Evolutionary conservation across 345 rosid genomes (phyloP).

Genomic region (Moricandia arvensis): DNA sequence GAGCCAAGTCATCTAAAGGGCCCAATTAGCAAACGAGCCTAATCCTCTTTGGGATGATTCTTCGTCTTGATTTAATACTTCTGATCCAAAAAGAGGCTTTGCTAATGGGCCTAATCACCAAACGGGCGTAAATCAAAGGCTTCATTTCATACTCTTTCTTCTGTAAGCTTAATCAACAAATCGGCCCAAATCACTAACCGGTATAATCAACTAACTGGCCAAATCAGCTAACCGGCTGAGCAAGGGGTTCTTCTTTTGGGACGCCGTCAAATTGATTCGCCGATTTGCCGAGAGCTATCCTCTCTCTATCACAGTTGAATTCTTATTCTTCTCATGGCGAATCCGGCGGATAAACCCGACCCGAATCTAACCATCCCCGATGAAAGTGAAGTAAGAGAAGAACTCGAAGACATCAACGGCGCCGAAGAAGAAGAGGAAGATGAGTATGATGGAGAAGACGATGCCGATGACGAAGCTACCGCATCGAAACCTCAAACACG

Average conservation of each 20-base stretch:
- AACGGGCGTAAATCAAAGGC: no score
- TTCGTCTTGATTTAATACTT: no score
- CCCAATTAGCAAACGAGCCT: not conserved
- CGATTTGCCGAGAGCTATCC: conserved; percentile 15
- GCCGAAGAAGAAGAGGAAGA: conserved; percentile 33
- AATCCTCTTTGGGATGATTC: no score
- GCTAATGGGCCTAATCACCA: no score
- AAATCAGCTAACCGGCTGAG: not conserved
- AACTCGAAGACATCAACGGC: conserved; percentile 12
- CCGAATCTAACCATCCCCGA: not conserved
- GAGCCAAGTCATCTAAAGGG: not conserved
- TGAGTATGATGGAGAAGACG: conserved; percentile 42
- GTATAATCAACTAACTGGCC: not conserved
- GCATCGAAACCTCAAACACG: conserved; percentile 26
- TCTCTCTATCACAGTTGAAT: conserved; percentile 1
- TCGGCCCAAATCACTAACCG: not conserved
- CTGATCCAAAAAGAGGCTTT: no score
- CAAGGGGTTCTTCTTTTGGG: conserved; percentile 6
- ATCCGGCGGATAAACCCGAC: conserved; percentile 40
- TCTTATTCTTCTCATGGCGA: conserved; percentile 32
- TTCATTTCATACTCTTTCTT: no score
- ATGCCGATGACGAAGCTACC: conserved; percentile 25
- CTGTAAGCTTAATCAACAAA: not conserved
- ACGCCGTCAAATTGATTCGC: conserved; percentile 32
- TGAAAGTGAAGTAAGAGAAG: conserved; percentile 19